These are phyloP conservation scores for Seiridium unicorne DNA, from an alignment of 2,329 filamentous ascomycete species.

Conservation along the genomic window DNA sequence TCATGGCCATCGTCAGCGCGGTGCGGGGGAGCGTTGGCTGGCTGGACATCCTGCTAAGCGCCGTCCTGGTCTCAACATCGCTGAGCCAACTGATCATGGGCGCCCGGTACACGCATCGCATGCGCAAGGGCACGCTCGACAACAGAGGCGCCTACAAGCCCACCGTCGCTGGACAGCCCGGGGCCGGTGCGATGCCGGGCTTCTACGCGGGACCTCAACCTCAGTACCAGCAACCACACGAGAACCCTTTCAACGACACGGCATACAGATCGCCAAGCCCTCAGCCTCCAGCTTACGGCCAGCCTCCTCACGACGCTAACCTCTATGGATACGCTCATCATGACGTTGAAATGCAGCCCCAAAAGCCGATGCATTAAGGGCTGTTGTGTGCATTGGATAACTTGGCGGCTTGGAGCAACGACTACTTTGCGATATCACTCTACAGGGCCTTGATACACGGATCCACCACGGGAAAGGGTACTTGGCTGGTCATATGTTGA, in stretches of 20 bases:
- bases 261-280: conserved; percentile 3
- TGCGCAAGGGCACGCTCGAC: conserved; percentile 8
- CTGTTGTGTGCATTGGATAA: no score
- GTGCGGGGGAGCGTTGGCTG: neutral
- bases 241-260: conserved; percentile 1
- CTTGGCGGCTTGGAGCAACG: no score
- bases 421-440: no score
- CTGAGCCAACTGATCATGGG: conserved; percentile 12
- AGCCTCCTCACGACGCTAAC: neutral
- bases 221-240: neutral
- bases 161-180: neutral
- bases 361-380: neutral
- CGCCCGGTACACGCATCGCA: conserved; percentile 12
- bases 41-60: conserved; percentile 9
- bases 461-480: no score
- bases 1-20: conserved; percentile 10
- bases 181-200: neutral
- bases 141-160: conserved; percentile 4
- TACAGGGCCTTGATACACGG: no score
- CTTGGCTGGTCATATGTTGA: no score
- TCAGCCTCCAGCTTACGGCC: neutral
- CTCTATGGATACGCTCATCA: neutral
- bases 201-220: neutral
- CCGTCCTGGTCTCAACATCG: conserved; percentile 10
- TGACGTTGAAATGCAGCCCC: neutral